Evolutionary conservation across 805 yeast species (phyloP).

Genomic region (Nakazawaea ishiwadae): DNA sequence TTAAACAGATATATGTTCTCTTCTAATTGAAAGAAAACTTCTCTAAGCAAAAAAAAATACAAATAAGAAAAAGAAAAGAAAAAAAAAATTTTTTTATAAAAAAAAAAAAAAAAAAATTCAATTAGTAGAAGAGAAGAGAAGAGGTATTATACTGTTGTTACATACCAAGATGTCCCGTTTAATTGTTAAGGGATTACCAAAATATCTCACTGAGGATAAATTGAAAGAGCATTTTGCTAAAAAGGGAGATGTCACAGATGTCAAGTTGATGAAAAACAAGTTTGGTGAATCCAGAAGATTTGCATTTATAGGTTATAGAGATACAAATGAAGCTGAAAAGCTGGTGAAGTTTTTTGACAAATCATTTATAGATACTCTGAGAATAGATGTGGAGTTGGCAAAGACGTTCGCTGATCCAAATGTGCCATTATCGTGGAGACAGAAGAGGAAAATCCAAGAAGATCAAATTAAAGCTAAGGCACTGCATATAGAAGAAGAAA

Average conservation of each 20-base stretch:
- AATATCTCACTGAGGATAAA: slow-evolving; percentile 69
- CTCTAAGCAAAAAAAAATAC: neutral
- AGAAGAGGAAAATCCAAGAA: slow-evolving; percentile 45
- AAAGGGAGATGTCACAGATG: slow-evolving; percentile 76
- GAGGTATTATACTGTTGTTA: slow-evolving; percentile 13
- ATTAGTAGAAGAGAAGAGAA: neutral
- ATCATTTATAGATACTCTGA: slow-evolving; percentile 79
- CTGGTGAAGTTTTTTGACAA: slow-evolving; percentile 75
- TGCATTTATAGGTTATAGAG: slow-evolving; percentile 86
- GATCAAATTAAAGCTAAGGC: slow-evolving; percentile 45
- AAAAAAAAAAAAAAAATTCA: slow-evolving; percentile 8
- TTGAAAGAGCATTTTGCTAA: slow-evolving; percentile 58
- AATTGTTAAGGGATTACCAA: slow-evolving; percentile 87
- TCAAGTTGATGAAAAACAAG: slow-evolving; percentile 72
- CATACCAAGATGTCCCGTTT: slow-evolving; percentile 62
- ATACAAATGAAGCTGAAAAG: slow-evolving; percentile 65
- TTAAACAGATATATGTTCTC: too few species aligned
- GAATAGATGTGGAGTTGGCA: slow-evolving; percentile 75
- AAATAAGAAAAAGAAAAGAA: slow-evolving; percentile 2
- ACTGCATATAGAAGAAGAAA: slow-evolving; percentile 42
- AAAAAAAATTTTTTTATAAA: slow-evolving; percentile 1
- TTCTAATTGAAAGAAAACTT: neutral
- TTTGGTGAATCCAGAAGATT: slow-evolving; percentile 88
- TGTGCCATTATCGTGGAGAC: slow-evolving; percentile 65
- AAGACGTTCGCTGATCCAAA: slow-evolving; percentile 80